A percentile compares a stretch with the other conserved stretches of the same genome.
Evolutionary conservation across 78 protist species (phyloP).

Genomic region (Blattamonas nauphoetae): DNA sequence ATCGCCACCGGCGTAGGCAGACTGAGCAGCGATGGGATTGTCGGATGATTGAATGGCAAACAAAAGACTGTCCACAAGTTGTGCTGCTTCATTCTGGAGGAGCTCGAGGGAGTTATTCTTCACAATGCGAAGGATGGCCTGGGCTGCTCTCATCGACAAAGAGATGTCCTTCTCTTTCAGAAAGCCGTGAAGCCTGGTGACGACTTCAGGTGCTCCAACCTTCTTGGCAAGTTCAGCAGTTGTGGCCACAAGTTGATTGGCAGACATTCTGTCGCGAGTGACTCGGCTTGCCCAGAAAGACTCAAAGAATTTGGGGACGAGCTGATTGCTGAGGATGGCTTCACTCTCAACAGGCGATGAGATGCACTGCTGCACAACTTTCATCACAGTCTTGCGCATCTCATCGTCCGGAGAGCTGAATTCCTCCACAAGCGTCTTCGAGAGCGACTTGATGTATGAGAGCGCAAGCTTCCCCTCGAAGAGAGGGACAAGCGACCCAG

Average conservation of each 20-base stretch:
- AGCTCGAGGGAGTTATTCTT: constrained; percentile 66
- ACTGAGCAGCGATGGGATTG: neutral
- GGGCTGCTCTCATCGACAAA: constrained; percentile 79
- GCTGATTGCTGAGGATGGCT: neutral
- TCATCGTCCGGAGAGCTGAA: constrained; percentile 90
- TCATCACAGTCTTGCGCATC: constrained; percentile 93
- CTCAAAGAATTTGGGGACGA: neutral
- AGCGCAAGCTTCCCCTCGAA: constrained; percentile 82
- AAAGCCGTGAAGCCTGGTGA: constrained; percentile 67
- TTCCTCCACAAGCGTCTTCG: constrained; percentile 71
- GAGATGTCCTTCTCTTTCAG: constrained; percentile 86
- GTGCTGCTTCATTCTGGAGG: too few relatives aligned
- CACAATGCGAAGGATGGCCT: constrained; percentile 32
- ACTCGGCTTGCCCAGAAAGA: constrained; percentile 86
- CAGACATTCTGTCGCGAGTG: constrained; percentile 78
- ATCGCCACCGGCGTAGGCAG: neutral
- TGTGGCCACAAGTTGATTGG: constrained; percentile 80
- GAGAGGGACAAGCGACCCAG: constrained; percentile 95
- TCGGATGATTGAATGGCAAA: neutral
- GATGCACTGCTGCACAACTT: constrained; percentile 40
- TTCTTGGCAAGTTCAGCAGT: constrained; percentile 87
- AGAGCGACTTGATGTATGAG: constrained; percentile 77
- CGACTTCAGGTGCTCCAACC: constrained; percentile 76
- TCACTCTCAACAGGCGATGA: neutral
- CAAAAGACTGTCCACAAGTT: constrained; percentile 86